Evolutionary conservation across 352 stramenopile species (phyloP).

Genomic region (Blastocystis sp.): DNA sequence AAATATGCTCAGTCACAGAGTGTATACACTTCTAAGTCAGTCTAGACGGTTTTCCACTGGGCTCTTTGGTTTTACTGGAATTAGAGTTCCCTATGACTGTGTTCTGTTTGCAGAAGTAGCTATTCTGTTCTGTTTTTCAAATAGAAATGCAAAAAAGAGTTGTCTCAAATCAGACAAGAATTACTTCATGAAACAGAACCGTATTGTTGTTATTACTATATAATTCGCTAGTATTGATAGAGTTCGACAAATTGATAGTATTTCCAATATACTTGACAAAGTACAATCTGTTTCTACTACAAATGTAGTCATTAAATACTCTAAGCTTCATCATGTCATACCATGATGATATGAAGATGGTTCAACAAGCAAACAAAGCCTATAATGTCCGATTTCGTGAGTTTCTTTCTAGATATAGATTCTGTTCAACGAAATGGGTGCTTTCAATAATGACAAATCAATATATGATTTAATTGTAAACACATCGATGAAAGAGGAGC

Average conservation of each 20-base stretch:
- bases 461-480: not conserved
- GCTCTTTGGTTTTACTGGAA: slow-evolving; percentile 42
- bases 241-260: not conserved
- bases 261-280: slow-evolving; percentile 23
- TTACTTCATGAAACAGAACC: not conserved
- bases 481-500: not conserved
- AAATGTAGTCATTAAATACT: not conserved
- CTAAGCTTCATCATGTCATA: not conserved
- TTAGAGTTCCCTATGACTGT: not conserved
- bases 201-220: not conserved
- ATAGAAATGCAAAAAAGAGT: slow-evolving; percentile 25
- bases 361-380: not conserved
- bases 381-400: not conserved
- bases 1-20: not conserved
- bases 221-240: not conserved
- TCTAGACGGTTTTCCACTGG: slow-evolving; percentile 5
- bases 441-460: not conserved
- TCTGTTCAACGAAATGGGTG: not conserved
- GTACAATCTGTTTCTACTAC: not conserved
- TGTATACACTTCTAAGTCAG: not conserved
- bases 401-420: not conserved
- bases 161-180: not conserved
- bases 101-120: slow-evolving; percentile 35
- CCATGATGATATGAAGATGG: not conserved
- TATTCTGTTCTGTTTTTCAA: not conserved